These are phyloP conservation scores for Candida ficus DNA, from an alignment of 805 yeast species.

Conservation along the genomic window DNA sequence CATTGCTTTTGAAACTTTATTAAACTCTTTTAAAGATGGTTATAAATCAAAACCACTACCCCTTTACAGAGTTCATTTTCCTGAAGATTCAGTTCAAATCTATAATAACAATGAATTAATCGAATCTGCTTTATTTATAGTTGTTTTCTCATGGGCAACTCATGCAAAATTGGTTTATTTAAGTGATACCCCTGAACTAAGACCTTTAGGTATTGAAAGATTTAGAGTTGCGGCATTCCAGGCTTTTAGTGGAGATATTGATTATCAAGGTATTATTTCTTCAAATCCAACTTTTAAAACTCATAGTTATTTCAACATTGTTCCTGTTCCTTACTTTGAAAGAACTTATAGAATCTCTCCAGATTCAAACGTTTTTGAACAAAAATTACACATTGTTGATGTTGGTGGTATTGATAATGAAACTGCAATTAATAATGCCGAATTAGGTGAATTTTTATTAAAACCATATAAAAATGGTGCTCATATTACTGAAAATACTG, in stretches of 20 bases:
- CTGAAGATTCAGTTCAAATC: slow-evolving; percentile 17
- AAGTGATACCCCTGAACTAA: slow-evolving; percentile 63
- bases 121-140: slow-evolving; percentile 33
- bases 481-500: slow-evolving; percentile 8
- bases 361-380: slow-evolving; percentile 11
- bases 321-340: slow-evolving; percentile 19
- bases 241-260: slow-evolving; percentile 33
- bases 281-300: not conserved
- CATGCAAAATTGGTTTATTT: slow-evolving; percentile 84
- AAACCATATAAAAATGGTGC: slow-evolving; percentile 19
- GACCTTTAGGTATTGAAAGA: slow-evolving; percentile 58
- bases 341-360: slow-evolving; percentile 22
- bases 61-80: slow-evolving; percentile 28
- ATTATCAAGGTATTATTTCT: not conserved
- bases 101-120: slow-evolving; percentile 2
- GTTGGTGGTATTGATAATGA: slow-evolving; percentile 9
- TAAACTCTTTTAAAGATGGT: slow-evolving; percentile 15
- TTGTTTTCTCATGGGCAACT: slow-evolving; percentile 79
- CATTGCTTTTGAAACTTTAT: slow-evolving; percentile 31
- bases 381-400: slow-evolving; percentile 16
- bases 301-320: slow-evolving; percentile 15
- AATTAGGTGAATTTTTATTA: slow-evolving; percentile 10
- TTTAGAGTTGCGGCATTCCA: slow-evolving; percentile 64
- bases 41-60: slow-evolving; percentile 23
- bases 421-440: slow-evolving; percentile 2